phyloP scores from a whole-genome alignment of 108 stramenopile species.

The Conticribra guillardii region DNA sequence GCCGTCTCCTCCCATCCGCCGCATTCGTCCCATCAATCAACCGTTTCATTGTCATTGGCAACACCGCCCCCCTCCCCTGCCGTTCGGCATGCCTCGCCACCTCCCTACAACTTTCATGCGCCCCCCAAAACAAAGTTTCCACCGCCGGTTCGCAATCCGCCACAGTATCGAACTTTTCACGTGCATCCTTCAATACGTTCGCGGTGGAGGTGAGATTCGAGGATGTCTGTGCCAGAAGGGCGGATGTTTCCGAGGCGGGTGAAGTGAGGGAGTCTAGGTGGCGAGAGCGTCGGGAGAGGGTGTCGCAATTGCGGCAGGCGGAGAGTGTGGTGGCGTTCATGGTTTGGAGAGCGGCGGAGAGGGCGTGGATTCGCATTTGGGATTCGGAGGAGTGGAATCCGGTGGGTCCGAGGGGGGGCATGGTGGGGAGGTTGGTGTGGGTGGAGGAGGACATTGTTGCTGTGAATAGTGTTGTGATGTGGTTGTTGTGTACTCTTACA shows the following conservation, averaged over 20 bases:
- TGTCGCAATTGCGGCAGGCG: constrained; percentile 65
- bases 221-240: constrained; percentile 58
- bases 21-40: constrained; percentile 27
- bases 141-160: constrained; percentile 81
- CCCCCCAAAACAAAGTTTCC: constrained; percentile 66
- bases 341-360: constrained; percentile 51
- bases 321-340: constrained; percentile 63
- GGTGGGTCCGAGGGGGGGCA: background rate
- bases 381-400: constrained; percentile 6
- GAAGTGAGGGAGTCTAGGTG: constrained; percentile 81
- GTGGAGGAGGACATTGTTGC: no score
- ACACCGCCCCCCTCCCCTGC: constrained; percentile 35
- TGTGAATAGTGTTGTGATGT: no score
- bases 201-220: constrained; percentile 71
- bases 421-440: constrained; percentile 5
- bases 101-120: constrained; percentile 45
- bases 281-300: constrained; percentile 66
- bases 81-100: constrained; percentile 54
- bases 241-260: constrained; percentile 81
- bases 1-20: constrained; percentile 16
- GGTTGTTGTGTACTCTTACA: no score
- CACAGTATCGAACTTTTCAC: constrained; percentile 88
- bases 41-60: constrained; percentile 29
- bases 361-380: constrained; percentile 47
- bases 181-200: constrained; percentile 67